These are phyloP conservation scores for Rosa multiflora DNA, from an alignment of 306 rosid species.

Conservation along the genomic window DNA sequence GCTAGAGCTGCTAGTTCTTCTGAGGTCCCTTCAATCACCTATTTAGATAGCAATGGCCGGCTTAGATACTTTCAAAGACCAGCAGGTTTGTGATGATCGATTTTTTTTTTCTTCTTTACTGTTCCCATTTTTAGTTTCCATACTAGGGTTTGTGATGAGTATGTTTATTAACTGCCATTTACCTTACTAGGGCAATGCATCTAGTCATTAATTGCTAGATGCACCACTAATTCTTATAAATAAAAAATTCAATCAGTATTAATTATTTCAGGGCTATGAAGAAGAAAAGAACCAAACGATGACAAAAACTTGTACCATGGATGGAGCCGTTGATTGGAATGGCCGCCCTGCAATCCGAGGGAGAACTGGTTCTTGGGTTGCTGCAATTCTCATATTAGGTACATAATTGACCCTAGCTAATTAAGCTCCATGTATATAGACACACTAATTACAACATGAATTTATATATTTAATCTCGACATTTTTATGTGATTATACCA, in stretches of 20 bases:
- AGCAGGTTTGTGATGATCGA: no score
- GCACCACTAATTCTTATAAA: neutral
- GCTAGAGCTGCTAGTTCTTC: no score
- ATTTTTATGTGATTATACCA: neutral
- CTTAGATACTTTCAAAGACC: no score
- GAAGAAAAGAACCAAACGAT: constrained; percentile 20
- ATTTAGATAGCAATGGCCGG: no score
- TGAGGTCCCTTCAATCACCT: no score
- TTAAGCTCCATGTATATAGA: neutral
- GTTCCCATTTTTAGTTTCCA: no score
- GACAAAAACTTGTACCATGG: constrained; percentile 34
- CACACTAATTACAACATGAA: neutral
- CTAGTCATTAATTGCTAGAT: neutral
- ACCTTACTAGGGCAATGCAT: no score
- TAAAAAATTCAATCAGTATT: neutral
- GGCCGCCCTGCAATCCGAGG: constrained; percentile 53
- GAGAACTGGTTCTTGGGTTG: constrained; percentile 57
- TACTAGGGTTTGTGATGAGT: no score
- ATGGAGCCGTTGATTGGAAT: constrained; percentile 59
- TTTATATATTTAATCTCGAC: neutral
- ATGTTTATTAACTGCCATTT: no score
- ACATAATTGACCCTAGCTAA: neutral
- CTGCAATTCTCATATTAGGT: constrained; percentile 68
- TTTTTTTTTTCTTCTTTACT: no score
- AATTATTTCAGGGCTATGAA: constrained; percentile 30